Percentiles rank a stretch among this genome's conserved stretches.
phyloP scores from a whole-genome alignment of 116 monocot genomes.

The Dioscorea cayenensis region DNA sequence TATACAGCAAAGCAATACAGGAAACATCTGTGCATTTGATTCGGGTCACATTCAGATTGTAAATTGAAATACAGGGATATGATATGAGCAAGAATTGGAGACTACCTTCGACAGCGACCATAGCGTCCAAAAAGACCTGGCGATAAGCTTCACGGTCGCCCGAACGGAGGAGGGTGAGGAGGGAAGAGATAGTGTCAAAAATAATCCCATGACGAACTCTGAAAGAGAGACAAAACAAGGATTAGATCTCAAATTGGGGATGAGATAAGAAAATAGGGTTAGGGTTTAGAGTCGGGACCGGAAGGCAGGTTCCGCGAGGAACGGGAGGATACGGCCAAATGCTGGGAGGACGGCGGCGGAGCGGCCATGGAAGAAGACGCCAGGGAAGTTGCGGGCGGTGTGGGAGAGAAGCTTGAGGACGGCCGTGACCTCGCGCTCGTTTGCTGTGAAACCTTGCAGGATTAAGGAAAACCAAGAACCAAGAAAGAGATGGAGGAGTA shows the following conservation, averaged over 20 bases:
- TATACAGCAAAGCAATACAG: slow-evolving; percentile 27
- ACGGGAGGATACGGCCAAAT: slow-evolving; percentile 67
- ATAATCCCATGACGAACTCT: slow-evolving; percentile 71
- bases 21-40: slow-evolving; percentile 50
- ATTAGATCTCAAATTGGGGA: no score
- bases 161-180: slow-evolving; percentile 77
- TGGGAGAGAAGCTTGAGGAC: slow-evolving; percentile 83
- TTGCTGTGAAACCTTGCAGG: slow-evolving; percentile 27
- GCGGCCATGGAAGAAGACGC: slow-evolving; percentile 77
- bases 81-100: not conserved
- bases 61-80: not conserved
- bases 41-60: not conserved
- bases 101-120: slow-evolving; percentile 55
- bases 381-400: slow-evolving; percentile 86
- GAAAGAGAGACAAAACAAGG: slow-evolving; percentile 1
- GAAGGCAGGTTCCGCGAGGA: slow-evolving; percentile 78
- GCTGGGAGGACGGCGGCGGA: slow-evolving; percentile 70
- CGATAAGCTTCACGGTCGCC: slow-evolving; percentile 70
- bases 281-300: slow-evolving; percentile 17
- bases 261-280: slow-evolving; percentile 2
- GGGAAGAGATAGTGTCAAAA: slow-evolving; percentile 61
- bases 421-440: slow-evolving; percentile 83
- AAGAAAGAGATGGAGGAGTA: slow-evolving; percentile 1
- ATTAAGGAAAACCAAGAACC: not conserved
- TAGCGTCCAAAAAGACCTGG: slow-evolving; percentile 77